Evolutionary conservation across 2,329 filamentous ascomycete genomes (phyloP), one percentile per base, ranked within the genome.

Genomic region (Plenodomus biglobosus): DNA sequence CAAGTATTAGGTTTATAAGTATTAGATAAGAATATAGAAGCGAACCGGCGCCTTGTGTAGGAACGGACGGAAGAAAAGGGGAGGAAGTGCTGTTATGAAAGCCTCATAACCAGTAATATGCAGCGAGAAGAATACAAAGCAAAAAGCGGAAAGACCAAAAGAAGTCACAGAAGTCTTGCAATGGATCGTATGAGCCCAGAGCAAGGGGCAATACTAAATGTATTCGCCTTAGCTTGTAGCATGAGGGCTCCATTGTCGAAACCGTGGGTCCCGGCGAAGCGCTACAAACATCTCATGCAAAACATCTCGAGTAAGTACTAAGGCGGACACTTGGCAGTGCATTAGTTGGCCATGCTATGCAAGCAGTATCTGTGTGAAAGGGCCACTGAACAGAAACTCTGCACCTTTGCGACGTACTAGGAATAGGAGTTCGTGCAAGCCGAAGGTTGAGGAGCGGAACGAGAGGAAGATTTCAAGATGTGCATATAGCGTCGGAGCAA

Each of bases 231-330:
- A 57, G 46, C 41, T 24, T 59, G 58, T 52, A 48, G 61, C 62
- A 61, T 41, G 24, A 41, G 34, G 53, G 53, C 54, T 49, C 48
- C 59, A 57, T 56, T 50, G 46, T 59, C 51, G 56, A 64, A 55
- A 59, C 58, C 27, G 34, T 30, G 22, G 45, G 38, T 42, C 32
- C 42, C 34, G 20, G 39, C 43, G 43, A 50, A 53, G 48, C n/a
- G 46, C 43, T 42, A 35, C 37, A 51, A 21, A 40, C 40, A 40
- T 34, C 38, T 36, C 32, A 17, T 36, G 32, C 17, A 16, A 37
- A 37, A 37, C 35, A 20, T 37, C 35, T 18, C 16, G 35, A 8
- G 35, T n/a, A n/a, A n/a, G n/a, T n/a, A n/a, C n/a, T n/a, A n/a
- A n/a, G n/a, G n/a, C n/a, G n/a, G n/a, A n/a, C n/a, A n/a, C n/a